These are phyloP conservation scores for Rhodamnia argentea DNA, from an alignment of 345 rosid genomes.

Conservation along the genomic window DNA sequence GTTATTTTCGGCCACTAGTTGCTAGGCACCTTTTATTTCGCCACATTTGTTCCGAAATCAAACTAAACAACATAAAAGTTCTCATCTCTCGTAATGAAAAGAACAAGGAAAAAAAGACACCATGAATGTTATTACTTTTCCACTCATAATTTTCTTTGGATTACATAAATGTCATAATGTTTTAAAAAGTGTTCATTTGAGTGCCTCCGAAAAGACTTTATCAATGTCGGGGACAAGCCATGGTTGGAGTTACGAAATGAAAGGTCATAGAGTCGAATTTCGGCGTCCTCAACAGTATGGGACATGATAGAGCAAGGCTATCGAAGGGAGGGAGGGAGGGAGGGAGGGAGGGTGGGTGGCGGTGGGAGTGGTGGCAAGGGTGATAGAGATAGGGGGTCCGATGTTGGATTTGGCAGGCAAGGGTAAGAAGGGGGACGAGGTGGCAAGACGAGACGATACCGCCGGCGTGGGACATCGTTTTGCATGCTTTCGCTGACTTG, in stretches of 20 bases:
- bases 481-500: background rate
- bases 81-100: background rate
- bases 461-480: background rate
- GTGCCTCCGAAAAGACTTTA: background rate
- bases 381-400: background rate
- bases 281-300: background rate
- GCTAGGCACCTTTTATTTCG: background rate
- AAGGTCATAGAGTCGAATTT: background rate
- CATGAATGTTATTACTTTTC: background rate
- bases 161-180: background rate
- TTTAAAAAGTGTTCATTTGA: background rate
- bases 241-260: background rate
- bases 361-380: background rate
- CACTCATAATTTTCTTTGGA: background rate
- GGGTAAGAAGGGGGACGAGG: background rate
- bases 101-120: background rate
- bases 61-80: background rate
- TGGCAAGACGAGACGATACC: background rate
- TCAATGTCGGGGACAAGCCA: background rate
- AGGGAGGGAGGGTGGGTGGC: accelerated
- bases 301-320: background rate
- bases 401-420: background rate
- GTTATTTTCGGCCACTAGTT: background rate
- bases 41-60: background rate
- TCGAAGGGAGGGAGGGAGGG: background rate